Base-by-base conservation (phyloP, 306 rosid species). In the cucumber (Cucumis sativus) region DNA sequence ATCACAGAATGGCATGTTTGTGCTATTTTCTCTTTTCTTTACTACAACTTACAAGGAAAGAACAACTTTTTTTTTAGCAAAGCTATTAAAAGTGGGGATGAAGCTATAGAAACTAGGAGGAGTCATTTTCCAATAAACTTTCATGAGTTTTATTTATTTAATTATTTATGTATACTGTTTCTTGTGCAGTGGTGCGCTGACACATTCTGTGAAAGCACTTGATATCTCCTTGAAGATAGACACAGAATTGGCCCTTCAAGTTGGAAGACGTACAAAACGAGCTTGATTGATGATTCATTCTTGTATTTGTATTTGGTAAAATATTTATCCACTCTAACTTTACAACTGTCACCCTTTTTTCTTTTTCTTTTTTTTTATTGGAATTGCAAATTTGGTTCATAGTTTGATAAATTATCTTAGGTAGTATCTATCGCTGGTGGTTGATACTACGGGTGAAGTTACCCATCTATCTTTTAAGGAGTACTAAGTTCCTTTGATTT, bases 201-300 rank as follows among this genome's bases (percentile, higher is more conserved):
- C 97, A 49, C 97, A 94, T 87, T 95, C 97, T 23, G 97, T 90
- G 52, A 90, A 92, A 87, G 98, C 98, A 75, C 93, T 92, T 55
- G 97, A 92, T 83, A 90, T 90, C 78, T 95, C 98, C 76, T 92
- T 95, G 75, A 90, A 95, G 87, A 95, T 95, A 76, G 98, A 95
- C 66, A 95, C 96, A 0, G 98, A 92, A 79, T 87, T 92, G 82
- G 97, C 98, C 55, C 98, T 90, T 75, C 67, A 79, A 88, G 97
- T 95, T 75, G 98, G 97, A 82, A 90, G 88, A 80, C 95, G 96
- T 61, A 95, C 98, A 2, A 91, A 93, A 73, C 83, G 97, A 78
- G 97, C 98, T 16, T 90, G 85, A 90, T 16, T 90, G 85, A 90
- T 54, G 45, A 33, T 43, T 12, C 13, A 69, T 43, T 56, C 56